Percentiles rank a stretch among this genome's conserved stretches.
phyloP scores from a whole-genome alignment of 768 basidiomycete genomes.

The Lactarius evosmus region DNA sequence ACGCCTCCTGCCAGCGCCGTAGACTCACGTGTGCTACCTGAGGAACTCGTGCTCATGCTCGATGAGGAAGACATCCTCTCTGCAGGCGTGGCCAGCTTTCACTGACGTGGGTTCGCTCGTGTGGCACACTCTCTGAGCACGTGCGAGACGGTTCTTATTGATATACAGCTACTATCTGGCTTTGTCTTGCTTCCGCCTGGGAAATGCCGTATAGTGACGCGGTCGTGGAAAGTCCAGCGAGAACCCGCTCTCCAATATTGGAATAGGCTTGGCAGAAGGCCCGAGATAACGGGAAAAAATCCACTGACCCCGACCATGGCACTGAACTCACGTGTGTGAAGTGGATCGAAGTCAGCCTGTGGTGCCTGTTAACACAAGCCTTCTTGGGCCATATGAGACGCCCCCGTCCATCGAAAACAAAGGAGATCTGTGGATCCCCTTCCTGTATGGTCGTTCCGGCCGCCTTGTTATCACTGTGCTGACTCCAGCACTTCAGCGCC shows the following conservation, averaged over 20 bases:
- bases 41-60: conserved; percentile 40
- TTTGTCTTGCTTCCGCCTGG: conserved; percentile 41
- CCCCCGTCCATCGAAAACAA: conserved; percentile 43
- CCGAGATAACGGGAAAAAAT: background rate
- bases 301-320: background rate
- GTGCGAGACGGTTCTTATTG: conserved; percentile 70
- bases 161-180: conserved; percentile 84
- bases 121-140: conserved; percentile 61
- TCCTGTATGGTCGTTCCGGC: conserved; percentile 50
- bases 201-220: conserved; percentile 17
- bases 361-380: conserved; percentile 56
- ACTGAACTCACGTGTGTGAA: conserved; percentile 31
- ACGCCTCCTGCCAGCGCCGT: conserved; percentile 21
- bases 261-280: conserved; percentile 77
- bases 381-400: conserved; percentile 56
- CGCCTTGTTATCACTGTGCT: conserved; percentile 7
- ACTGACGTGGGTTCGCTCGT: conserved; percentile 73
- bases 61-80: conserved; percentile 71
- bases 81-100: conserved; percentile 70
- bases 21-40: conserved; percentile 4
- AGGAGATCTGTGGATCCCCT: conserved; percentile 78
- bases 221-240: conserved; percentile 62
- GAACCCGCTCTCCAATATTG: conserved; percentile 75
- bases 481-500: conserved; percentile 45
- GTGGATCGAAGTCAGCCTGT: conserved; percentile 70